Conservation (phyloP, 495 filamentous ascomycete species). For the Lasiosphaeria hispida region DNA sequence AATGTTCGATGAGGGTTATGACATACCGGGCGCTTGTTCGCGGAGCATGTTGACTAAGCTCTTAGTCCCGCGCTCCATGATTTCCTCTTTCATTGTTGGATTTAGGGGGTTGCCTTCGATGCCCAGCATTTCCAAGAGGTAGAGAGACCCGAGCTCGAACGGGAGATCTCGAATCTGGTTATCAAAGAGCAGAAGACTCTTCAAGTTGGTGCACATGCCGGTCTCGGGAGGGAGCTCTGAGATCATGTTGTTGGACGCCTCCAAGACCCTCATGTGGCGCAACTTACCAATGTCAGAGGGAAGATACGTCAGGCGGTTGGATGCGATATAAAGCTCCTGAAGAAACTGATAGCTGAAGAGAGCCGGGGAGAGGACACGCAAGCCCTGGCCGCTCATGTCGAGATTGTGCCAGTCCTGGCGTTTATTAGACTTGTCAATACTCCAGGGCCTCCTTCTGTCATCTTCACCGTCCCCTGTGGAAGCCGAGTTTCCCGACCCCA, state of each 20-base stretch:
- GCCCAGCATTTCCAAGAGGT: slow-evolving; percentile 81
- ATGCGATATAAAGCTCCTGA: slow-evolving; percentile 83
- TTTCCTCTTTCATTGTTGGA: slow-evolving; percentile 65
- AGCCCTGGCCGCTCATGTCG: slow-evolving; percentile 89
- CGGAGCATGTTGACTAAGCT: slow-evolving; percentile 77
- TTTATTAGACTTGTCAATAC: slow-evolving; percentile 53
- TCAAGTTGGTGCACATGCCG: slow-evolving; percentile 89
- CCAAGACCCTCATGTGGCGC: slow-evolving; percentile 72
- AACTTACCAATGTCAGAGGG: slow-evolving; percentile 77
- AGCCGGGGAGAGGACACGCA: slow-evolving; percentile 72
- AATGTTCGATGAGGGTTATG: not conserved
- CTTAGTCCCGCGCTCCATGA: slow-evolving; percentile 83
- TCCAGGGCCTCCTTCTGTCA: slow-evolving; percentile 61
- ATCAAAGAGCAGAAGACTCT: slow-evolving; percentile 77
- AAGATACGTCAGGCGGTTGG: slow-evolving; percentile 78
- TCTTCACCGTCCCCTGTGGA: slow-evolving; percentile 57
- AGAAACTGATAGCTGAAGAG: slow-evolving; percentile 86
- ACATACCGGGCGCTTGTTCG: slow-evolving; percentile 78
- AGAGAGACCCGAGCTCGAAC: slow-evolving; percentile 81
- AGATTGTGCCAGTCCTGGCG: slow-evolving; percentile 86
- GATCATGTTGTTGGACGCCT: slow-evolving; percentile 85
- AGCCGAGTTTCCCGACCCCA: slow-evolving; percentile 30
- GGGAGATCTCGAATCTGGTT: slow-evolving; percentile 82
- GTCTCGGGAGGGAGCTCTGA: slow-evolving; percentile 83
- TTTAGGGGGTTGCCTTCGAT: slow-evolving; percentile 88